These are phyloP conservation scores for Phytophthora chlamydospora DNA, from an alignment of 352 stramenopile genomes.

Conservation along the genomic window DNA sequence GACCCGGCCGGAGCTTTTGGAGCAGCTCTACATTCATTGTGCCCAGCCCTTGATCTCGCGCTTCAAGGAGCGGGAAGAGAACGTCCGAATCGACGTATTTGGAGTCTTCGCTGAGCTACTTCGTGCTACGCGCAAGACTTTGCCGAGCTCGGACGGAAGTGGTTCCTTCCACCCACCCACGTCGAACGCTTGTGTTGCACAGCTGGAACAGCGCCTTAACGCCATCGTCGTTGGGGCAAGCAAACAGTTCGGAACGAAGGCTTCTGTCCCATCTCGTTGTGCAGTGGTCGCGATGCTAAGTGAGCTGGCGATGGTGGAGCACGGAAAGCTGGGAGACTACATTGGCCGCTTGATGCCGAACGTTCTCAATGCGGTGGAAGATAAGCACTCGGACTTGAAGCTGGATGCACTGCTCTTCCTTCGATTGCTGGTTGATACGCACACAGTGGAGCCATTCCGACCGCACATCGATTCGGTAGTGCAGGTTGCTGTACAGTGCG, in stretches of 20 bases:
- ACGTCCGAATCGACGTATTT: slow-evolving; percentile 98
- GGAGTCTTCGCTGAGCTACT: slow-evolving; percentile 94
- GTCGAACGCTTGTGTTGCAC: slow-evolving; percentile 50
- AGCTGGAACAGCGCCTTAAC: slow-evolving; percentile 70
- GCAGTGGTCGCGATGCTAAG: slow-evolving; percentile 88
- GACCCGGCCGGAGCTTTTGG: slow-evolving; percentile 83
- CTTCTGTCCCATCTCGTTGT: slow-evolving; percentile 77
- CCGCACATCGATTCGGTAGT: slow-evolving; percentile 86
- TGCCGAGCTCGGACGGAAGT: slow-evolving; percentile 42
- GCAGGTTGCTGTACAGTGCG: slow-evolving; percentile 86
- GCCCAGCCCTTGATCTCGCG: slow-evolving; percentile 83
- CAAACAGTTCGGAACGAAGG: slow-evolving; percentile 83
- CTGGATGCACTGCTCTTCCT: slow-evolving; percentile 96
- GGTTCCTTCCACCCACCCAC: slow-evolving; percentile 32
- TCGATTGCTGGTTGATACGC: slow-evolving; percentile 91
- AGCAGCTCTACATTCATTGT: slow-evolving; percentile 86
- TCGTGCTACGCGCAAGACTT: slow-evolving; percentile 62
- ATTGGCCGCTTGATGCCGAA: slow-evolving; percentile 82
- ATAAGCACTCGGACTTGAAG: slow-evolving; percentile 95
- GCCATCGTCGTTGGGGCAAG: slow-evolving; percentile 78
- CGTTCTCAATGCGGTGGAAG: slow-evolving; percentile 84
- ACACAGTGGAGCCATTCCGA: slow-evolving; percentile 83
- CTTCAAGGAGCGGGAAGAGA: slow-evolving; percentile 98
- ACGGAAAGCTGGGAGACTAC: slow-evolving; percentile 74
- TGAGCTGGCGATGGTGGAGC: slow-evolving; percentile 81